Evolutionary conservation across 768 basidiomycete genomes (phyloP), one percentile per base, ranked within the genome.

Genomic region (Trametopsis cervina): DNA sequence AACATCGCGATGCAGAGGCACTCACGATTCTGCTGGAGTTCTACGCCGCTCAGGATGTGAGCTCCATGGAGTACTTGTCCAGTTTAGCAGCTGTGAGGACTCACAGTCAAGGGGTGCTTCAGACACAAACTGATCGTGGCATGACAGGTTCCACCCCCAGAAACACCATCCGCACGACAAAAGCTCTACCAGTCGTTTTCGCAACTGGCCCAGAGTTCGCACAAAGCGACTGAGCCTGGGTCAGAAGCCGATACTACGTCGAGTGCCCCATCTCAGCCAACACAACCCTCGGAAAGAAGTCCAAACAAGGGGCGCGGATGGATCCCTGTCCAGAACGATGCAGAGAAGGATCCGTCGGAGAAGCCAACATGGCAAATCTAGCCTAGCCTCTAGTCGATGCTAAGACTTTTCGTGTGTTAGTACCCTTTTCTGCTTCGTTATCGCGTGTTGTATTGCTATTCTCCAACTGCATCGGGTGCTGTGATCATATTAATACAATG

Each of bases 11-110:
- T 53, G 17, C 44, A 89, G 87, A 84, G 51, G 75, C 78, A 3
- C 63, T 88, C 45, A 66, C 70, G 45, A 79, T 88, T 35, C 66
- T 89, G 25, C 67, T 88, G 0, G 85, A 88, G 59, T 88, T 86
- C 59, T 89, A 88, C 62, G 66, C 69, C 13, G 76, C 76, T 0
- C 85, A 85, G 59, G 81, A 84, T 53, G 58, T 67, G 11, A 61
- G 53, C 13, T 62, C 65, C 2, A 71, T 73, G 47, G 69, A 77
- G 2, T 75, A 83, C 60, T 64, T 86, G 27, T 61, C 70, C 22
- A 52, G 69, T 1, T 72, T 86, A 25, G 59, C 67, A 43, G 64
- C 66, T 54, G 83, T 86, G 49, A 50, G 80, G 71, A n/a, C 18
- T 22, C n/a, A 23, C 11, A 38, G 9, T 4, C 11, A 17, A 7